Base-by-base conservation (phyloP, 2,329 filamentous ascomycete genomes). In the Hypoxylon sp. region DNA sequence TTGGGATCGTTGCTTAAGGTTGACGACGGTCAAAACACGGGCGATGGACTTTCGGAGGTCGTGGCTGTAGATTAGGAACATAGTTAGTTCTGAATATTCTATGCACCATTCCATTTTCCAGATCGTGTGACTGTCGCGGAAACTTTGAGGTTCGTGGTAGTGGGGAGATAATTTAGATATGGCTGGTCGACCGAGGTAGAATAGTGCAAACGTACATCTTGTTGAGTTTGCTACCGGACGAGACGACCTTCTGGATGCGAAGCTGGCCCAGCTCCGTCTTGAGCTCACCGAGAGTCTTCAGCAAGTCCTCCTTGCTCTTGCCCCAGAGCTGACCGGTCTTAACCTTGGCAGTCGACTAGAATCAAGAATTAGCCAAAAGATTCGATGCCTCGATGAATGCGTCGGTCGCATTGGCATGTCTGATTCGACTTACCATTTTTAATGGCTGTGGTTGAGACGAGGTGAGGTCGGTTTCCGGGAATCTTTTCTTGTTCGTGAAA, bases 41-140 rank as follows among this genome's bases (percentile, higher is more conserved):
- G 96, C 97, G 86, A 99, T 98, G 76, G 94, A 97, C 91, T 99
- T 99, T 89, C 96, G 94, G 84, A 99, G 90, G 85, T 99, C 97
- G 89, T 97, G 94, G 87, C 94, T 98, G 79, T 77, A 76, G 35
- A 73, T 67, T 66, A 67, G 50, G 2, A 13, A 14, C 5, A 54
- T 50, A 6, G 47, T 70, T 46, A 67, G 69, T n/a, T 72, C 51
- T 69, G 3, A 57, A 22, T 51, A 11, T 51, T 64, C 33, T 17
- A 59, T 59, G 17, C 8, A 39, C 48, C 14, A 17, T 63, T 44
- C 58, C 58, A 14, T 62, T 53, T 59, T 46, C 60, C 22, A 39
- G 26, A 37, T 62, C 59, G 46, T 22, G 58, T 50, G 39, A 46
- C 24, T 53, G 22, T 29, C 46, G 44, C 33, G 24, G 8, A 39